phyloP scores from a whole-genome alignment of 805 yeast genomes.

The Metschnikowia orientalis region DNA sequence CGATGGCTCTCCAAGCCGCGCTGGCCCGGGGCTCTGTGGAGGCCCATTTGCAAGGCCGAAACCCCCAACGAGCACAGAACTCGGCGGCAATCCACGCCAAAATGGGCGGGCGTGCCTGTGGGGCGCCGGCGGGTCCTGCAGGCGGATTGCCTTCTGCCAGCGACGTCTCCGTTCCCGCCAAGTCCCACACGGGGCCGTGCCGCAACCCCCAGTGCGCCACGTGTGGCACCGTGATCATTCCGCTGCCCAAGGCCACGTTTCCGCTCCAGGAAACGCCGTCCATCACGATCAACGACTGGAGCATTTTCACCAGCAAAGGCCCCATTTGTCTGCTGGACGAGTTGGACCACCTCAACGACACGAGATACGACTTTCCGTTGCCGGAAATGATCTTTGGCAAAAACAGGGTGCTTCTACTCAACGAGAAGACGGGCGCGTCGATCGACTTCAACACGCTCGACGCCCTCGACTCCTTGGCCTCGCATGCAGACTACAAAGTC shows the following conservation, averaged over 20 bases:
- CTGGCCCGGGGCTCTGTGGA: constrained; percentile 23
- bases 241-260: constrained; percentile 62
- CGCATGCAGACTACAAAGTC: constrained; percentile 46
- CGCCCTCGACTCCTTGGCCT: constrained; percentile 47
- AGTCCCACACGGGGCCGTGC: constrained; percentile 33
- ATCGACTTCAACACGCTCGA: constrained; percentile 73
- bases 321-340: constrained; percentile 76
- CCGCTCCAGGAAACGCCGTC: constrained; percentile 67
- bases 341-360: constrained; percentile 61
- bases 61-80: constrained; percentile 13
- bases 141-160: neutral
- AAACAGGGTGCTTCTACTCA: constrained; percentile 54
- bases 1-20: constrained; percentile 15
- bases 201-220: constrained; percentile 49
- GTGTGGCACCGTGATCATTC: constrained; percentile 74
- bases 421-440: constrained; percentile 35
- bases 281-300: constrained; percentile 72
- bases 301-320: constrained; percentile 61
- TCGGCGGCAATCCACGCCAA: constrained; percentile 10
- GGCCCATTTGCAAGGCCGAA: constrained; percentile 44
- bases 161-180: constrained; percentile 37
- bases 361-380: constrained; percentile 65
- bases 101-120: no score
- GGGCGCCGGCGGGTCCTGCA: no score
- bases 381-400: constrained; percentile 98